Base-by-base conservation (phyloP, 2,329 filamentous ascomycete genomes). In the Tolypocladium nubicola region DNA sequence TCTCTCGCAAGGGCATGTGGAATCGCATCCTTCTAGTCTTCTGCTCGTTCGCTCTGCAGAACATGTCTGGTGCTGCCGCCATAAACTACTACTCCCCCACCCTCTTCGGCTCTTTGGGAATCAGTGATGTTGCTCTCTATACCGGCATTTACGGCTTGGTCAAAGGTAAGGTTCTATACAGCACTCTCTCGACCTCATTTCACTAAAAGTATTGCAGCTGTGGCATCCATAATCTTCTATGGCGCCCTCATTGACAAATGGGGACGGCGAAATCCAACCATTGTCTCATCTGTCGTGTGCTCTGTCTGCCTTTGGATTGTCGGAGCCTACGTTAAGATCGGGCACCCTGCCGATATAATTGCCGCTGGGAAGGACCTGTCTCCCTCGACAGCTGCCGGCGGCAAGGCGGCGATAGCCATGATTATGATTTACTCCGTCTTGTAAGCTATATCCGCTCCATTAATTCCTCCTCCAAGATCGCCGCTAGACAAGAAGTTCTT, bases 371-470 rank as follows among this genome's bases (percentile, higher is more conserved):
- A 70, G 14, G 64, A 75, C 1, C 68, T 73, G 7, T 75, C 76
- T 0, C 65, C 72, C 8, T 74, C 73, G 0, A 75, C 73, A 0
- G 65, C 66, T 4, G 75, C 74, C 4, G 78, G 77, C 57, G 80
- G 79, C 0, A 75, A 78, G 58, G 73, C 79, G 16, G 79, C 79
- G 9, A 81, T 79, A 38, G 79, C 78, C 3, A 78, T 78, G 64
- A 76, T 82, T 30, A 82, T 81, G 69, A 68, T 82, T 1, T 82
- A 81, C 60, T 79, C 74, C 1, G 72, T 80, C 50, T 80, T 81
- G 66, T 80, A 74, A 61, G 78, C 60, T 8, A 0, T 23, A 10
- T 14, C 1, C 9, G 0, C 3, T 0, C 0, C 9, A 16, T 38
- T 1, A 16, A 38, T 5, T 38, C 14, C 14, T 16, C 0, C 10